A percentile compares a stretch with the other conserved stretches of the same genome.
Evolutionary conservation across 176 grass and related monocot genomes (phyloP).

Genomic region (Otatea glauca): DNA sequence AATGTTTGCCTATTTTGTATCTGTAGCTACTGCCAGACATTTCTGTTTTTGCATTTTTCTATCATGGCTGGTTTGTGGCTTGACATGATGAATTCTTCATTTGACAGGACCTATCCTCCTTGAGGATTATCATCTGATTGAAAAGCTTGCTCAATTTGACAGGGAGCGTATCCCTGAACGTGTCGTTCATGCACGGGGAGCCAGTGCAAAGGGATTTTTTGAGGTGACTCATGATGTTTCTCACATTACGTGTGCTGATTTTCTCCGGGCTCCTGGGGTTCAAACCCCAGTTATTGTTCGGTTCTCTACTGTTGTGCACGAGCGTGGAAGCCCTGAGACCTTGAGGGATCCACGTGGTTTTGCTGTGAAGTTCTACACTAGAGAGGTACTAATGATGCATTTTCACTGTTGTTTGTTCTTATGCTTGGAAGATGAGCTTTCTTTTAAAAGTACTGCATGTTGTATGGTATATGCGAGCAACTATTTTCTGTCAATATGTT

Average conservation of each 20-base stretch:
- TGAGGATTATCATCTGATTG: constrained; percentile 89
- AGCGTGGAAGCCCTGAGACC: constrained; percentile 90
- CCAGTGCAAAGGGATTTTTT: constrained; percentile 90
- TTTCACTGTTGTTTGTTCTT: background rate
- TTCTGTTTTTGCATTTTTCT: background rate
- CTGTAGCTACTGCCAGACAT: background rate
- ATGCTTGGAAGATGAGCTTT: background rate
- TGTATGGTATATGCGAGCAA: background rate
- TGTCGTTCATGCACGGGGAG: constrained; percentile 82
- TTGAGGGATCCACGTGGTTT: constrained; percentile 86
- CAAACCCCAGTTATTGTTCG: constrained; percentile 78
- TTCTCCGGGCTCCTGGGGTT: constrained; percentile 80
- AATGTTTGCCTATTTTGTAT: background rate
- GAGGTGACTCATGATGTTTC: constrained; percentile 89
- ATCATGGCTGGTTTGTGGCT: background rate
- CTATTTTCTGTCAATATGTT: background rate
- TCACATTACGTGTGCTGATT: constrained; percentile 79
- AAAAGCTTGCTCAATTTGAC: constrained; percentile 91
- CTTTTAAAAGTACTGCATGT: background rate
- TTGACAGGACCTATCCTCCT: constrained; percentile 74
- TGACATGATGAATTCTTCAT: background rate
- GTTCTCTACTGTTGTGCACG: constrained; percentile 88
- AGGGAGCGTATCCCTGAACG: constrained; percentile 84
- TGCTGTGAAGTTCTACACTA: constrained; percentile 89
- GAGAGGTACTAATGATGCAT: constrained; percentile 71